Evolutionary conservation across 2,329 filamentous ascomycete species (phyloP), one percentile per base, ranked within the genome.

Genomic region (Cercospora sesami): DNA sequence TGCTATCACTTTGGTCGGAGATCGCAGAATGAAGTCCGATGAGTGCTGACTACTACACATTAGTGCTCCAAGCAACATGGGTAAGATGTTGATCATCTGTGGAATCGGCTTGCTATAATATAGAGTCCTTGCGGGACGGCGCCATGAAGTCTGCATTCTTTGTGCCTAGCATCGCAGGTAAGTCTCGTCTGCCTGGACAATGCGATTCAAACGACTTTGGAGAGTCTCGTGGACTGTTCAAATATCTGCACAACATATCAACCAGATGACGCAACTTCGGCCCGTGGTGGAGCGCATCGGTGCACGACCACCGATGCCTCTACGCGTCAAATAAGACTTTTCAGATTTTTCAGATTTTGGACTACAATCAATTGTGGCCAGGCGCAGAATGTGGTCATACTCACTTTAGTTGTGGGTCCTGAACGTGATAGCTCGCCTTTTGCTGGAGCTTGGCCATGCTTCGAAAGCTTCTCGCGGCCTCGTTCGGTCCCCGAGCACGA

Each of bases 401-500:
- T 18, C 42, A 48, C 1, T 9, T 21, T 8, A 21, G 9, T 4
- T 48, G 42, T 48, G 42, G 42, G 42, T n/a, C 42, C 9, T 21
- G 1, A 48, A 48, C 18, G 5, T 5, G 18, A 10, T 12, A 8
- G 42, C 42, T 48, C 42, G 42, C 6, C n/a, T 6, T 48, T 48
- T 6, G 42, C 42, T 48, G 42, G 42, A 48, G 42, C 42, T 48
- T 48, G 42, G 16, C 18, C 42, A 21, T 12, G n/a, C 42, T 48
- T 48, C n/a, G 8, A 21, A 48, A 48, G 42, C 42, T 48, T 48
- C 42, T 48, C 42, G 9, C 42, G 33, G 33, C 42, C 42, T 21
- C 42, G 28, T 51, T 63, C 65, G 65, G 48, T 31, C 60, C 62
- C 59, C 59, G 59, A 66, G 28, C 51, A 51, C 31, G n/a, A 66